Conservation (phyloP, 1,139 yeast genomes). For the Zhuliangozyma blackwelliae region DNA sequence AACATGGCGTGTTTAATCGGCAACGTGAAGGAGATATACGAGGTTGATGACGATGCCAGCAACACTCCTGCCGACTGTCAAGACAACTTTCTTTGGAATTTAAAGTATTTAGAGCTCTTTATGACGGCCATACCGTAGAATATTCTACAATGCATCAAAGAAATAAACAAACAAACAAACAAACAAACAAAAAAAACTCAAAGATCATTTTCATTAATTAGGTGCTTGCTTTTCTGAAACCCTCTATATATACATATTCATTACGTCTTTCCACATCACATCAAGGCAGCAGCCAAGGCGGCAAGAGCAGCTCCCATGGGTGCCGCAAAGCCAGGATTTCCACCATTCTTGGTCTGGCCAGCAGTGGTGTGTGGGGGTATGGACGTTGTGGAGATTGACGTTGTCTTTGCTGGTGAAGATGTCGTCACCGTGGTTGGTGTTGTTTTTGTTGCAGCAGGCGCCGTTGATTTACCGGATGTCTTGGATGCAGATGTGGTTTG, state of each 20-base stretch:
- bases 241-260: neutral
- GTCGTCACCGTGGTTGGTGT: too few relatives aligned
- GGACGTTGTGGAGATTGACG: too few relatives aligned
- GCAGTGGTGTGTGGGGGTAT: too few relatives aligned
- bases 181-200: too few relatives aligned
- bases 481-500: neutral
- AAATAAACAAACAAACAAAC: too few relatives aligned
- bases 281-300: constrained; percentile 32
- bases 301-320: constrained; percentile 37
- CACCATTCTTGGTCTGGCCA: constrained; percentile 9
- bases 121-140: constrained; percentile 32
- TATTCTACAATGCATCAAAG: too few relatives aligned
- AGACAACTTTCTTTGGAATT: constrained; percentile 42
- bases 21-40: constrained; percentile 17
- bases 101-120: constrained; percentile 34
- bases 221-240: too few relatives aligned
- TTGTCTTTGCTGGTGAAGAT: too few relatives aligned
- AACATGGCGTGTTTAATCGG: constrained; percentile 26
- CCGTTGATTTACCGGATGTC: too few relatives aligned
- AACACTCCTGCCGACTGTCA: constrained; percentile 36
- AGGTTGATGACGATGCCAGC: constrained; percentile 9
- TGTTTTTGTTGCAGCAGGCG: neutral
- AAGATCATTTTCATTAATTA: too few relatives aligned
- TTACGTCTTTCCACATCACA: constrained; percentile 15
- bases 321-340: constrained; percentile 15